Percentiles rank a stretch among this genome's conserved stretches.
These are phyloP conservation scores for Fusarium denticulatum DNA, from an alignment of 2,329 filamentous ascomycete genomes.

Conservation along the genomic window DNA sequence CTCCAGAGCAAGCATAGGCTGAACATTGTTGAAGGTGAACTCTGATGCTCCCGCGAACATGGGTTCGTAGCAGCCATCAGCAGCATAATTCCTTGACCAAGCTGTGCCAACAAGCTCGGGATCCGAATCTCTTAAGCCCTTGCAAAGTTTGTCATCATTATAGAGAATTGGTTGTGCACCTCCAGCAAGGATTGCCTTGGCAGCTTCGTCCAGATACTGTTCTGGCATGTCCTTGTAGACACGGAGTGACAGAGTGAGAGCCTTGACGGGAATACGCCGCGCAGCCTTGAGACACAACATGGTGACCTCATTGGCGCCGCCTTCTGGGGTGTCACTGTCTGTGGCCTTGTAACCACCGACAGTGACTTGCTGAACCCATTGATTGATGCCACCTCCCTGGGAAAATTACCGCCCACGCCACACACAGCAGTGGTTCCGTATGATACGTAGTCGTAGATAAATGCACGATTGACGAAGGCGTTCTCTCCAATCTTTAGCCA, in stretches of 20 bases:
- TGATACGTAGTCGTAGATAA: neutral
- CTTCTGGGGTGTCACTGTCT: neutral
- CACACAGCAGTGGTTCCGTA: neutral
- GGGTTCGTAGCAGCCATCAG: neutral
- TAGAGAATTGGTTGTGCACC: neutral
- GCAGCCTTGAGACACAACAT: neutral
- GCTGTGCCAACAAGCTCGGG: neutral
- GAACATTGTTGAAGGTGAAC: neutral
- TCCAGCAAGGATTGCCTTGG: neutral
- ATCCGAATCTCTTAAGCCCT: neutral
- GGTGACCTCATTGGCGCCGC: neutral
- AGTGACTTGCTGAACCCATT: neutral
- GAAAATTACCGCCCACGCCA: neutral
- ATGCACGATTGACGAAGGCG: neutral
- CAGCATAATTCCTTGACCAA: neutral
- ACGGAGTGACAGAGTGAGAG: neutral
- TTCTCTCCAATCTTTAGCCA: neutral
- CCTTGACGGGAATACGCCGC: neutral
- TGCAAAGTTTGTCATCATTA: neutral
- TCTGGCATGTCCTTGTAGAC: neutral
- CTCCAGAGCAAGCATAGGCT: neutral
- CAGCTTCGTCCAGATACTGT: neutral
- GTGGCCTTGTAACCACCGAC: neutral
- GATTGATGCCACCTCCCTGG: neutral
- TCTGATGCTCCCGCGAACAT: neutral